Percentiles rank a stretch among this genome's conserved stretches.
phyloP scores from a whole-genome alignment of 2,329 filamentous ascomycete genomes.

The Teratosphaeria zuluensis region DNA sequence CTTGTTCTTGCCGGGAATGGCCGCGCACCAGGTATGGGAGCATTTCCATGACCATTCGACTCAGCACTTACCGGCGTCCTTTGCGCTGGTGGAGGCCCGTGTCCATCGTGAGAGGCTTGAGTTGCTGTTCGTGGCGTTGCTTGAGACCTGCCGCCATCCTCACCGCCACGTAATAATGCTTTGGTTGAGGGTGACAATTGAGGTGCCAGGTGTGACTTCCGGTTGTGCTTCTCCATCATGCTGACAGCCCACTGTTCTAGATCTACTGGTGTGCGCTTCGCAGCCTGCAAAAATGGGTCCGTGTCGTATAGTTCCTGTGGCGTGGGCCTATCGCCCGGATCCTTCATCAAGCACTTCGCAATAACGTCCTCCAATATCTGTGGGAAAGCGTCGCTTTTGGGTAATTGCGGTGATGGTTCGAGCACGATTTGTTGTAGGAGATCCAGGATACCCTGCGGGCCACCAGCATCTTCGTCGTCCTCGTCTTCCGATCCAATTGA shows the following conservation, averaged over 20 bases:
- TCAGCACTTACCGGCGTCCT: background rate
- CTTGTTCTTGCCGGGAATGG: constrained; percentile 36
- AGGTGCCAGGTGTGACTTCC: constrained; percentile 84
- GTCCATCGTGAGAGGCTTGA: background rate
- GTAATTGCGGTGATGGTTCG: constrained; percentile 83
- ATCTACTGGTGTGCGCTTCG: constrained; percentile 91
- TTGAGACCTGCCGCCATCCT: constrained; percentile 9
- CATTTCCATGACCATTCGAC: constrained; percentile 6
- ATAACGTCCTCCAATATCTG: constrained; percentile 94
- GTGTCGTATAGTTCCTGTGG: constrained; percentile 88
- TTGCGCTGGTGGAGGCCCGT: background rate
- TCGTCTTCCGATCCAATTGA: constrained; percentile 75
- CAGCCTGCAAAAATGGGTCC: constrained; percentile 90
- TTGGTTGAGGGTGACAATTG: constrained; percentile 69
- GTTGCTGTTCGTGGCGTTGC: constrained; percentile 9
- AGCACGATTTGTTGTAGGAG: constrained; percentile 95
- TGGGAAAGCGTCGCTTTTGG: constrained; percentile 96
- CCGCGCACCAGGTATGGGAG: constrained; percentile 16
- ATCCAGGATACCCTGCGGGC: constrained; percentile 88
- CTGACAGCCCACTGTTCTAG: constrained; percentile 86
- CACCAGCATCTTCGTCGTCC: constrained; percentile 54
- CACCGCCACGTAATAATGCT: constrained; percentile 54
- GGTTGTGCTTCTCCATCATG: constrained; percentile 89
- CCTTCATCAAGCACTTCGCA: constrained; percentile 87
- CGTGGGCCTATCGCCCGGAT: constrained; percentile 78